These are phyloP conservation scores for Mycena polygramma DNA, from an alignment of 768 basidiomycete genomes.

Conservation along the genomic window DNA sequence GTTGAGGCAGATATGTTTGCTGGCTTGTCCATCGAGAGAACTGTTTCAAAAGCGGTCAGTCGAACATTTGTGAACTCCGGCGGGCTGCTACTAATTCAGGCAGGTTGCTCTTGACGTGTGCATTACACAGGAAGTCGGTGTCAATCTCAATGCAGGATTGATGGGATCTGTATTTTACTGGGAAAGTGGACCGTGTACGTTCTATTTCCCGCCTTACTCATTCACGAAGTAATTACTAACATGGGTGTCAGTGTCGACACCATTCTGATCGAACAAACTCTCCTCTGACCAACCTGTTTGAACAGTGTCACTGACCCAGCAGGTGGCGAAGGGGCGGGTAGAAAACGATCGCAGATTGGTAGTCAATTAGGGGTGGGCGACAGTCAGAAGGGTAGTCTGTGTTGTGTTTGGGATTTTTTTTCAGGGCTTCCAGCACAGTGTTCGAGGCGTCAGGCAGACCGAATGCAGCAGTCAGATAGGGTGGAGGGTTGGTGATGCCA, in stretches of 20 bases:
- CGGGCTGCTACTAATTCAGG: neutral
- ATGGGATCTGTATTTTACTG: slow-evolving; percentile 40
- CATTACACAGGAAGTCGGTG: slow-evolving; percentile 20
- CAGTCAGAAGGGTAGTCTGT: no score
- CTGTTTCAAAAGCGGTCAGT: slow-evolving; percentile 27
- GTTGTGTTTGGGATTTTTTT: no score
- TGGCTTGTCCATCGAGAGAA: slow-evolving; percentile 38
- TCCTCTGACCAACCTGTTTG: no score
- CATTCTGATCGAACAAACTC: neutral
- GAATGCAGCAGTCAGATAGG: no score
- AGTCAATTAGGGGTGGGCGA: no score
- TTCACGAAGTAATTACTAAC: slow-evolving; percentile 12
- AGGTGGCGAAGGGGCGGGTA: no score
- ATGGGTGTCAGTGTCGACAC: neutral
- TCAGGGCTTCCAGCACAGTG: no score
- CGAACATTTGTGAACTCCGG: no score
- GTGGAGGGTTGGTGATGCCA: no score
- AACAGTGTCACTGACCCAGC: no score
- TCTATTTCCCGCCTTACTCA: slow-evolving; percentile 8
- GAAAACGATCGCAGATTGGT: slow-evolving; percentile 6
- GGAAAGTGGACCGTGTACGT: slow-evolving; percentile 15
- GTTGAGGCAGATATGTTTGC: slow-evolving; percentile 36
- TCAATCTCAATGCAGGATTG: slow-evolving; percentile 34
- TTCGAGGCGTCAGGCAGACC: no score
- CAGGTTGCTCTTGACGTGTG: neutral